phyloP scores from a whole-genome alignment of 129 eudicot genomes.

The Erigeron canadensis region DNA sequence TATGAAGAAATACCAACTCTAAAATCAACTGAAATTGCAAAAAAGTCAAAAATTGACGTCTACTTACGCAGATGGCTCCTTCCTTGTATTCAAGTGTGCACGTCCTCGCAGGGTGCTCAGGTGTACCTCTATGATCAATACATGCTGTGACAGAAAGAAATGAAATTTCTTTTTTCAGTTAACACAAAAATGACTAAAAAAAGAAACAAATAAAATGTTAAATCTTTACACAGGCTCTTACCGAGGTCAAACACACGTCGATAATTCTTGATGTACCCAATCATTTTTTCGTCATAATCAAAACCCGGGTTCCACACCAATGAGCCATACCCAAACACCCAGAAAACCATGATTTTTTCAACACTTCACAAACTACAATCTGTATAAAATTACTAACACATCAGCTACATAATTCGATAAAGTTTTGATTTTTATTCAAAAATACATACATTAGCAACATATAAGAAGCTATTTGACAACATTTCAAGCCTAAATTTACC shows the following conservation, averaged over 20 bases:
- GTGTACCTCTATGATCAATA: slow-evolving; percentile 97
- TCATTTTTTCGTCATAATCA: slow-evolving; percentile 75
- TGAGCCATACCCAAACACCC: slow-evolving; percentile 98
- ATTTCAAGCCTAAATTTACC: slow-evolving; percentile 5
- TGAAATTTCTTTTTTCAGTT: background rate
- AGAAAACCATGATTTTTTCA: slow-evolving; percentile 74
- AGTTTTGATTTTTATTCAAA: background rate
- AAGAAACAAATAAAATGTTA: background rate
- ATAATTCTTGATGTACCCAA: slow-evolving; percentile 81
- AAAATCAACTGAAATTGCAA: slow-evolving; percentile 1
- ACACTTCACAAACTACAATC: slow-evolving; percentile 29
- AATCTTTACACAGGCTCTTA: slow-evolving; percentile 19
- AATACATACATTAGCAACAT: slow-evolving; percentile 3
- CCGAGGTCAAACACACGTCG: slow-evolving; percentile 90
- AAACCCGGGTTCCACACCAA: slow-evolving; percentile 99
- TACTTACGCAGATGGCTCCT: slow-evolving; percentile 86
- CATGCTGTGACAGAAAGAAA: slow-evolving; percentile 56
- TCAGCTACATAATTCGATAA: background rate
- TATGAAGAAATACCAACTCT: background rate
- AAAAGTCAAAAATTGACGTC: background rate
- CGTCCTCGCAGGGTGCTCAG: slow-evolving; percentile 95
- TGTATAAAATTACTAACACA: slow-evolving; percentile 16
- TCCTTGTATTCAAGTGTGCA: slow-evolving; percentile 76
- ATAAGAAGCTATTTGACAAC: slow-evolving; percentile 6
- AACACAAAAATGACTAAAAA: background rate